phyloP scores from a whole-genome alignment of 2,329 filamentous ascomycete genomes.

The Botrytis tulipae region DNA sequence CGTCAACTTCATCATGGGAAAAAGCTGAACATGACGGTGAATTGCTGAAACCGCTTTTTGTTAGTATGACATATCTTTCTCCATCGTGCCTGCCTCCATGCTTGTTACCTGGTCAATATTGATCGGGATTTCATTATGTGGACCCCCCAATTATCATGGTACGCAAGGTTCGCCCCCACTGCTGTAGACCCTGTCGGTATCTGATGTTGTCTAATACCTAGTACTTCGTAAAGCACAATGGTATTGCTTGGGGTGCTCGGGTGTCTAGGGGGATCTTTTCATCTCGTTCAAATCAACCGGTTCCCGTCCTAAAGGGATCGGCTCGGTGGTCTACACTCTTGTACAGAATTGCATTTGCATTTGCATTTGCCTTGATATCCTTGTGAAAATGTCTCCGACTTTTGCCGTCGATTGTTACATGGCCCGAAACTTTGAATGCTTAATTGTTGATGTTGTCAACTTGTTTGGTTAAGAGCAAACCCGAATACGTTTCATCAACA shows the following conservation, averaged over 20 bases:
- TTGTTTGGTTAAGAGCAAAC: not conserved
- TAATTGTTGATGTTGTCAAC: not conserved
- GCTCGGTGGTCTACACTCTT: not conserved
- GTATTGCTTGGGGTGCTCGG: not conserved
- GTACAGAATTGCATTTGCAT: not conserved
- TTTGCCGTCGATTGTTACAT: not conserved
- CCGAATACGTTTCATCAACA: not conserved
- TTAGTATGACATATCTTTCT: slow-evolving; percentile 12
- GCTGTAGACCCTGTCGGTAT: not conserved
- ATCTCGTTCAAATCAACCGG: not conserved
- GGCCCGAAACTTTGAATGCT: not conserved
- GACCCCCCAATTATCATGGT: not conserved
- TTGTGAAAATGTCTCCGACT: not conserved
- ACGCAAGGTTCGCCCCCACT: not conserved
- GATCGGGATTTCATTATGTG: not conserved
- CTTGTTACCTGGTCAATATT: not conserved
- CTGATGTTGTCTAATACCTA: not conserved
- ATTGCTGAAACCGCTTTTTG: not conserved
- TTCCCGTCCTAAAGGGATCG: not conserved
- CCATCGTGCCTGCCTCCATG: not conserved
- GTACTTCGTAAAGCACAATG: not conserved
- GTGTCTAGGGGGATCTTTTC: not conserved
- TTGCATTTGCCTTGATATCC: not conserved
- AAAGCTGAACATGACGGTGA: not conserved
- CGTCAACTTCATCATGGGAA: slow-evolving; percentile 5